Evolutionary conservation across 2,329 filamentous ascomycete genomes (phyloP), one percentile per base, ranked within the genome.

Genomic region (Cadophora sp.): DNA sequence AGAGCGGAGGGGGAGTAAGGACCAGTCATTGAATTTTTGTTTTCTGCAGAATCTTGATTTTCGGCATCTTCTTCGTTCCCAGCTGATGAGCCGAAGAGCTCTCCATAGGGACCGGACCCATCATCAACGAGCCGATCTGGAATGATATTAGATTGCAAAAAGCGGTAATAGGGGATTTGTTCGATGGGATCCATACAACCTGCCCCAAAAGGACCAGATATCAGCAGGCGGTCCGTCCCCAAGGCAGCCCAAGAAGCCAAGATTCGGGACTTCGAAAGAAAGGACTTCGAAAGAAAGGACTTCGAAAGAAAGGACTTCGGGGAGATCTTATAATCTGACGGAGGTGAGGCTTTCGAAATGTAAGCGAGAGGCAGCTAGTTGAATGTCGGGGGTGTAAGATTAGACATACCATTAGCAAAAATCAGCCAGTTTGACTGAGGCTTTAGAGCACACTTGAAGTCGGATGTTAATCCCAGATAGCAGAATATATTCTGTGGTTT

Each of bases 401-500:
- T 27, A 56, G 53, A 36, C 24, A 39, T 56, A 56, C 53, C 27
- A 41, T 56, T 33, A 9, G 27, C 53, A 41, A 56, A 56, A 56
- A 56, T 56, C 27, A 39, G 27, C 53, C 14, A 56, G 53, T 56
- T 55, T 56, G 27, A 56, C 53, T 3, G 53, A 56, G n/a, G 27
- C 27, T 39, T 56, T n/a, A 36, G 53, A 39, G 30, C 27, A 41
- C 18, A 41, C 18, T 56, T 41, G 53, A 56, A 33, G n/a, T 56
- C 53, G n/a, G 27, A 13, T 20, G n/a, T 22, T 39, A 56, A 56
- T 56, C 53, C 53, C 53, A 20, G 53, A 56, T 14, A 56, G 53
- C 30, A 56, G n/a, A 56, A 56, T 56, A 56, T 56, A 41, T 56
- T 56, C 30, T 56, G 53, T 56, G 53, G 53, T 36, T 56, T 56